Base-by-base conservation (phyloP, 352 stramenopile species). In the Pythium pectinolyticum region DNA sequence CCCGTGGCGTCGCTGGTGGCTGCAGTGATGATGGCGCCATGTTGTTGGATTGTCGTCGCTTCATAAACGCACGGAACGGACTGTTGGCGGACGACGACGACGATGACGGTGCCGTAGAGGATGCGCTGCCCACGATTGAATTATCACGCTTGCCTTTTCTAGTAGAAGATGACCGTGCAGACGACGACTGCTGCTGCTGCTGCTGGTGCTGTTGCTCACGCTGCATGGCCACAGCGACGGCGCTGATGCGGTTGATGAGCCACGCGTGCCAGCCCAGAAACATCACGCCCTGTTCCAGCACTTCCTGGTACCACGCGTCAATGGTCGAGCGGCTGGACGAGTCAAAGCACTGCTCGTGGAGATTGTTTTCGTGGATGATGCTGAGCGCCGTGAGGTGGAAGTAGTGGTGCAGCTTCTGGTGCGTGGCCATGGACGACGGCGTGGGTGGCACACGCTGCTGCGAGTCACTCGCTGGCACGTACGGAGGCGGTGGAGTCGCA, bases 371-470 rank as follows among this genome's bases (percentile, higher is more conserved):
- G 66, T 94, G 80, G 46, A 95, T 92, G 56, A 95, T 94, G 55
- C 86, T 93, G 31, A 88, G 72, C 22, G 86, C 86, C 5, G 86
- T 92, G 48, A 95, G 60, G 49, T 95, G 84, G 75, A 95, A 95
- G 54, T 92, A 95, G 68, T 92, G 84, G 30, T 95, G 80, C 24
- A 95, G 71, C 59, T 93, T 93, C 57, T 89, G 85, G 66, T 92
- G 83, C 9, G 82, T 91, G 47, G 85, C 83, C 25, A 86, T 63
- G 49, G 89, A 85, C 25, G 78, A 83, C 19, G 83, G 66, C 3
- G 71, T 86, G 28, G 79, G 49, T 19, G 73, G 63, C n/a, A 82
- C 68, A 7, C 67, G 67, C 22, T 61, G 57, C 32, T 86, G 80
- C n/a, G n/a, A n/a, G 32, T 74, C 53, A n/a, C 43, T 25, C 5